A percentile compares a stretch with the other conserved stretches of the same genome.
phyloP scores from a whole-genome alignment of 371 early-diverging fungal species.

The Rhizopus delemar region DNA sequence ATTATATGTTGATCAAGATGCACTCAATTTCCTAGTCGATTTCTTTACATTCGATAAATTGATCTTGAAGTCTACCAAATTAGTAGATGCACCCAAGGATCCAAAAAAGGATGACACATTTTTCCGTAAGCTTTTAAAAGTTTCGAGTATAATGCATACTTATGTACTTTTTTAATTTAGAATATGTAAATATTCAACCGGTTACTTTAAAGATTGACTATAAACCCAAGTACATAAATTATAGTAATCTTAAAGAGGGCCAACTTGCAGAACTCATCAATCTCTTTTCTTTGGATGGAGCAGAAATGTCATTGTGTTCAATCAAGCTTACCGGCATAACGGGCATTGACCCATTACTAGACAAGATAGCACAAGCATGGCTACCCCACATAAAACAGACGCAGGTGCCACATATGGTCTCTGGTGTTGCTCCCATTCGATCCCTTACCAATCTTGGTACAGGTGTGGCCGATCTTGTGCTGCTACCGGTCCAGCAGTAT shows the following conservation, averaged over 20 bases:
- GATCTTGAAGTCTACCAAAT: not conserved
- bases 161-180: constrained; percentile 29
- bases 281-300: constrained; percentile 89
- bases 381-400: constrained; percentile 87
- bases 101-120: constrained; percentile 37
- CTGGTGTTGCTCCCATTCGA: constrained; percentile 89
- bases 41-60: constrained; percentile 70
- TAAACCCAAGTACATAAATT: constrained; percentile 91
- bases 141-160: not conserved
- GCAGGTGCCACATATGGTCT: constrained; percentile 85
- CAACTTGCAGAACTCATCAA: constrained; percentile 89
- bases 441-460: constrained; percentile 87
- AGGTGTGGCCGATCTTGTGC: constrained; percentile 90
- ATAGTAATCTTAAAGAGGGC: constrained; percentile 68
- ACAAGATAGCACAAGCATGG: constrained; percentile 75
- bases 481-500: constrained; percentile 93
- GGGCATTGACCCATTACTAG: constrained; percentile 62
- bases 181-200: constrained; percentile 71
- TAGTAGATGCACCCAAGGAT: not conserved
- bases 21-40: constrained; percentile 77
- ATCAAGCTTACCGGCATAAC: constrained; percentile 77
- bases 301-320: constrained; percentile 77
- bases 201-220: constrained; percentile 90
- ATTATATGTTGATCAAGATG: constrained; percentile 93
- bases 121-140: constrained; percentile 61